phyloP scores from a whole-genome alignment of 768 basidiomycete species.

The Flagelloscypha sp. region DNA sequence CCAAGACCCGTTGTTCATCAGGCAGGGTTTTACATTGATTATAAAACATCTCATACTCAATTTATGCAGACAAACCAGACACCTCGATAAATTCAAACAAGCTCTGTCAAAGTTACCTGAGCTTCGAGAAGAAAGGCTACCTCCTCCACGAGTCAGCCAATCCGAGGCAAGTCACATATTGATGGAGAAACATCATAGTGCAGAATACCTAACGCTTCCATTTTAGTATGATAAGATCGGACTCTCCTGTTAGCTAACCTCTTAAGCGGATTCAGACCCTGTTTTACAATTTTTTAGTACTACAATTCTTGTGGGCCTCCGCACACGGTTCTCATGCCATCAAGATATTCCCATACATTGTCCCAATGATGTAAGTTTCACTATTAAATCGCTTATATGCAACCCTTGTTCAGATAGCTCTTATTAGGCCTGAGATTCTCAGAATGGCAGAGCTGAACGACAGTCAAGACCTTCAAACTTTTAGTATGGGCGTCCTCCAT shows the following conservation, averaged over 20 bases:
- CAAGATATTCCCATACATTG: conserved; percentile 68
- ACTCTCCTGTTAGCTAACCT: conserved; percentile 75
- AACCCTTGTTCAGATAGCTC: too few species aligned
- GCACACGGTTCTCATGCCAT: conserved; percentile 70
- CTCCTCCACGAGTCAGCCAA: conserved; percentile 80
- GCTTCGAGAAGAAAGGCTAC: conserved; percentile 70
- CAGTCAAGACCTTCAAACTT: conserved; percentile 70
- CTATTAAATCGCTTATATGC: too few species aligned
- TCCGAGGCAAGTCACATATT: conserved; percentile 44
- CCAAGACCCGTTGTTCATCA: conserved; percentile 53
- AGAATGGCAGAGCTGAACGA: conserved; percentile 89
- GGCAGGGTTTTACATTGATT: conserved; percentile 27
- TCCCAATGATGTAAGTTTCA: conserved; percentile 75
- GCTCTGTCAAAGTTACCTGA: conserved; percentile 51
- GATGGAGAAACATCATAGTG: too few species aligned
- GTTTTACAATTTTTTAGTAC: conserved; percentile 35
- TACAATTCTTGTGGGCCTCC: conserved; percentile 75
- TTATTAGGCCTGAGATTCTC: conserved; percentile 85
- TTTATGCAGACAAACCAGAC: conserved; percentile 40
- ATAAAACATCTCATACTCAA: conserved; percentile 7
- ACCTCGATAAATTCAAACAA: conserved; percentile 47
- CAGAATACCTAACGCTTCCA: too few species aligned
- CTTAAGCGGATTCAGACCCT: too few species aligned
- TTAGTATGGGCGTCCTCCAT: conserved; percentile 73
- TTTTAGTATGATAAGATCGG: conserved; percentile 80